Percentiles rank a stretch among this genome's conserved stretches.
These are phyloP conservation scores for Irpex lacteus DNA, from an alignment of 1,284 basidiomycete genomes.

Conservation along the genomic window DNA sequence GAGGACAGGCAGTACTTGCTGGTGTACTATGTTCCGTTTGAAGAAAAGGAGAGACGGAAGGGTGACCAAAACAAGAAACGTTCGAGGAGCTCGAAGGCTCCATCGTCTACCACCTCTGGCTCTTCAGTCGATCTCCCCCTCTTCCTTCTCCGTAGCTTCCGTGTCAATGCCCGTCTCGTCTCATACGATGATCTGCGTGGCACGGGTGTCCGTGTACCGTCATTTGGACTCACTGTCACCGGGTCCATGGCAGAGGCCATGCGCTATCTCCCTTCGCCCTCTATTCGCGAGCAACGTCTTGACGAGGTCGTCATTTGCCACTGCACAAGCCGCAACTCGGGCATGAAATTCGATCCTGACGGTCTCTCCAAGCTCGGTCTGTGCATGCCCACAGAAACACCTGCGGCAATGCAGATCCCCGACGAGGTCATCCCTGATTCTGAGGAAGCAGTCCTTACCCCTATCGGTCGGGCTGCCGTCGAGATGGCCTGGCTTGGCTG, in stretches of 20 bases:
- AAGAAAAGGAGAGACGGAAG: conserved; percentile 31
- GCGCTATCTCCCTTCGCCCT: conserved; percentile 35
- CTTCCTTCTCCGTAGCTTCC: conserved; percentile 37
- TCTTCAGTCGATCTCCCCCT: conserved; percentile 2
- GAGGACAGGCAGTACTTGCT: conserved; percentile 66
- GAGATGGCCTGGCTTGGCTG: conserved; percentile 83
- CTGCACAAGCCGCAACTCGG: conserved; percentile 58
- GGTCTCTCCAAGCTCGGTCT: conserved; percentile 68
- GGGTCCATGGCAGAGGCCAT: conserved; percentile 61
- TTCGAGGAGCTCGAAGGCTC: conserved; percentile 22
- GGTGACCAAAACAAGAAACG: conserved; percentile 16
- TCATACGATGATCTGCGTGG: conserved; percentile 65
- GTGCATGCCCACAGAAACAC: conserved; percentile 34
- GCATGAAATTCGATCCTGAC: conserved; percentile 68
- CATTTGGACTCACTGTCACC: conserved; percentile 62
- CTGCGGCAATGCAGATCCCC: conserved; percentile 17
- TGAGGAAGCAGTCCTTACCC: conserved; percentile 50
- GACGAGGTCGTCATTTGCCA: conserved; percentile 52
- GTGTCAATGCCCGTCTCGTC: conserved; percentile 64
- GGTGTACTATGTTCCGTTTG: conserved; percentile 65
- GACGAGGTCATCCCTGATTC: conserved; percentile 37
- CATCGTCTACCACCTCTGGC: conserved; percentile 36
- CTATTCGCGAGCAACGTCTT: conserved; percentile 30
- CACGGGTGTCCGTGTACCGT: conserved; percentile 69
- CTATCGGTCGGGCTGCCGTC: conserved; percentile 70